Conservation (phyloP, 2,329 filamentous ascomycete genomes). For the Emericellopsis cladophorae region DNA sequence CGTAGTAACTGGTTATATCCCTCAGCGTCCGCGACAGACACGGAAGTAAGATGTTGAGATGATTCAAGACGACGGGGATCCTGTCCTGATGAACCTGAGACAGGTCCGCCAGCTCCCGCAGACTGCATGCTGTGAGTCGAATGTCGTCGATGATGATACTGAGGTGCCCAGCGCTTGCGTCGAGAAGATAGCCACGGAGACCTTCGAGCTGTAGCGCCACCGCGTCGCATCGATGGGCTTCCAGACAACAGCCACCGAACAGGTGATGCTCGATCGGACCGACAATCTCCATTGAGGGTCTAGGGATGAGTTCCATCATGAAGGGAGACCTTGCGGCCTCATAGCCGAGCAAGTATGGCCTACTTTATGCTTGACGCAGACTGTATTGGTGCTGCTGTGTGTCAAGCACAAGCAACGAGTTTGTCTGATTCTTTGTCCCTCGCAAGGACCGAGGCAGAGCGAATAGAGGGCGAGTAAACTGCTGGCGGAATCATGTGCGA, state of each 20-base stretch:
- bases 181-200: slow-evolving; percentile 30
- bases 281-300: slow-evolving; percentile 12
- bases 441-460: too few species aligned
- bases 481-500: background rate
- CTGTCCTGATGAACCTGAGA: slow-evolving; percentile 37
- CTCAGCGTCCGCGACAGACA: slow-evolving; percentile 37
- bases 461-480: too few species aligned
- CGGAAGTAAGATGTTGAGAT: slow-evolving; percentile 43
- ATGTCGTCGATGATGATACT: slow-evolving; percentile 34
- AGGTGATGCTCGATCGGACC: slow-evolving; percentile 21
- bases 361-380: too few species aligned
- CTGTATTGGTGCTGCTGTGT: too few species aligned
- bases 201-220: slow-evolving; percentile 34
- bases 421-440: too few species aligned
- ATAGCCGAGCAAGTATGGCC: background rate
- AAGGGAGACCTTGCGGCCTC: background rate
- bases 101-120: slow-evolving; percentile 42
- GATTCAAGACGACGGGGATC: slow-evolving; percentile 36
- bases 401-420: too few species aligned
- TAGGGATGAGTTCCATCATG: slow-evolving; percentile 6
- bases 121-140: slow-evolving; percentile 25
- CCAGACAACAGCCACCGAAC: slow-evolving; percentile 38
- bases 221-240: slow-evolving; percentile 38
- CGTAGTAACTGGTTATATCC: slow-evolving; percentile 39
- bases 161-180: slow-evolving; percentile 32